phyloP scores from a whole-genome alignment of 345 rosid genomes.

The Xanthoceras sorbifolium region DNA sequence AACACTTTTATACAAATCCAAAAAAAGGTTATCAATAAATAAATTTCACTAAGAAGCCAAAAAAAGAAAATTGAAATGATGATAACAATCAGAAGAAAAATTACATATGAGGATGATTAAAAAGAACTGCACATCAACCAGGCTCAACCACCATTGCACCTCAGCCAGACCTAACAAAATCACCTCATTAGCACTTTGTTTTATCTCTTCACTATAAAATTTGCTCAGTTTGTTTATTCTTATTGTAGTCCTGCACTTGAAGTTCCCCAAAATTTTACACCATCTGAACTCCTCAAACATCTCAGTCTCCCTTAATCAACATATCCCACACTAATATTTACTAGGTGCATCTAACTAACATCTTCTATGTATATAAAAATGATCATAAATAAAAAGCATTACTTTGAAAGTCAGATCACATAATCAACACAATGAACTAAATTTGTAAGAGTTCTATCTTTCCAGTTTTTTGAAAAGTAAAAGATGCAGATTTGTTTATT shows the following conservation, averaged over 20 bases:
- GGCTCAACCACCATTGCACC: neutral
- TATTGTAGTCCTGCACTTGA: neutral
- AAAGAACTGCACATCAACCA: neutral
- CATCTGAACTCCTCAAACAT: neutral
- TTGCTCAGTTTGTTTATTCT: neutral
- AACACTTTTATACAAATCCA: constrained; percentile 4
- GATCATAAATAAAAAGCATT: neutral
- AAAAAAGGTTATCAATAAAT: constrained; percentile 1
- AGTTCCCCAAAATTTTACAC: neutral
- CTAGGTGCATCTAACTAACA: neutral
- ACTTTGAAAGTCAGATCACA: neutral
- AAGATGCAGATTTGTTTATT: neutral
- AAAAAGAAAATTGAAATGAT: neutral
- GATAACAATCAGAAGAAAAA: neutral
- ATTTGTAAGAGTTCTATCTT: neutral
- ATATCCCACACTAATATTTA: neutral
- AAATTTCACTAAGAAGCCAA: neutral
- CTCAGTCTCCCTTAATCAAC: neutral
- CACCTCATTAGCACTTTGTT: neutral
- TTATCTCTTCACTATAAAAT: neutral
- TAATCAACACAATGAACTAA: neutral
- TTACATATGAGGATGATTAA: neutral
- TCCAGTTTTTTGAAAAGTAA: neutral
- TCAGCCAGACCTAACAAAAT: neutral
- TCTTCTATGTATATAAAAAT: neutral